Evolutionary conservation across 768 basidiomycete genomes (phyloP).

Genomic region (Cyclocybe cylindracea): DNA sequence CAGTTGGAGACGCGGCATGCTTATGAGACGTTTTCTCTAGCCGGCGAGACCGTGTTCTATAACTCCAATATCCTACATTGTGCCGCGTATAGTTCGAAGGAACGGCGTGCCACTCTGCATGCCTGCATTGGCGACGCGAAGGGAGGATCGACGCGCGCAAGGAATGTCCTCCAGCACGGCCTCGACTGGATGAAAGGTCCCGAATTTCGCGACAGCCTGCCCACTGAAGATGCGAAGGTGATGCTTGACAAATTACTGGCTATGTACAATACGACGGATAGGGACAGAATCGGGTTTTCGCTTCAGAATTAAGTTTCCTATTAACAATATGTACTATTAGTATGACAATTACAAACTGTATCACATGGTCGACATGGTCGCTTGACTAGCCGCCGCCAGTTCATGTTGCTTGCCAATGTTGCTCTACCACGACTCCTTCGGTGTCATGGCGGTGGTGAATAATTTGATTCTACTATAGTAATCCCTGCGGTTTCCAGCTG

Average conservation of each 20-base stretch:
- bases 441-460: too few relatives aligned
- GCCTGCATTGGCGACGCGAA: slow-evolving; percentile 64
- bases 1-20: not conserved
- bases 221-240: slow-evolving; percentile 39
- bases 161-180: slow-evolving; percentile 77
- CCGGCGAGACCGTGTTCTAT: slow-evolving; percentile 79
- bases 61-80: slow-evolving; percentile 81
- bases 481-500: too few relatives aligned
- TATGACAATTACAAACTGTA: too few relatives aligned
- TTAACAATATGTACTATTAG: not conserved
- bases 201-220: slow-evolving; percentile 45
- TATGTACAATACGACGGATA: slow-evolving; percentile 44
- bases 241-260: slow-evolving; percentile 63
- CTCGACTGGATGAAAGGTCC: slow-evolving; percentile 67
- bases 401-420: too few relatives aligned
- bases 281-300: slow-evolving; percentile 8
- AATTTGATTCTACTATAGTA: too few relatives aligned
- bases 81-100: slow-evolving; percentile 55
- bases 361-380: too few relatives aligned
- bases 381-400: too few relatives aligned
- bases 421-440: too few relatives aligned
- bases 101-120: slow-evolving; percentile 66
- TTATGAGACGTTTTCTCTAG: slow-evolving; percentile 27
- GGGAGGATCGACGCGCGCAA: slow-evolving; percentile 62
- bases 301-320: slow-evolving; percentile 9